Evolutionary conservation across 1,284 basidiomycete genomes (phyloP).

Genomic region (Blastosporella zonata): DNA sequence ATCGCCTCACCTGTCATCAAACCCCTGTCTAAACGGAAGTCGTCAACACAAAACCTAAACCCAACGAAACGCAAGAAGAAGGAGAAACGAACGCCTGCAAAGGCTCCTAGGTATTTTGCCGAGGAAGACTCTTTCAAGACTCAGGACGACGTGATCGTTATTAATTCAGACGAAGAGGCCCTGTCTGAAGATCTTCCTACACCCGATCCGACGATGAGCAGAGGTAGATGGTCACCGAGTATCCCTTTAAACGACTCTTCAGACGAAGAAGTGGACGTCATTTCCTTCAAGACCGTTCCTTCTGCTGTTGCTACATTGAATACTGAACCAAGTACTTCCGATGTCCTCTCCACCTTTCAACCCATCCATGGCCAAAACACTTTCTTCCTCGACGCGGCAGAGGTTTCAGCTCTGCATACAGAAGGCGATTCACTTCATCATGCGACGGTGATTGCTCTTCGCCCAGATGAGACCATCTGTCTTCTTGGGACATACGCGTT

Average conservation of each 20-base stretch:
- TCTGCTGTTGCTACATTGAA: slow-evolving; percentile 2
- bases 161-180: slow-evolving; percentile 34
- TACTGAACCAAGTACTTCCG: slow-evolving; percentile 14
- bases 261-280: slow-evolving; percentile 42
- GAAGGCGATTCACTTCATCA: slow-evolving; percentile 9
- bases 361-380: slow-evolving; percentile 43
- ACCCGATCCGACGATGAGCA: slow-evolving; percentile 15
- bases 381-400: slow-evolving; percentile 40
- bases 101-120: slow-evolving; percentile 32
- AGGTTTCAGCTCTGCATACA: slow-evolving; percentile 30
- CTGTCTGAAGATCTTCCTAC: slow-evolving; percentile 27
- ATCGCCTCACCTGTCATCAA: slow-evolving; percentile 15
- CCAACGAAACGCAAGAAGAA: slow-evolving; percentile 29
- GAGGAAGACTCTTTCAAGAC: slow-evolving; percentile 26
- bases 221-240: slow-evolving; percentile 54
- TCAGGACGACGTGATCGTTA: slow-evolving; percentile 37
- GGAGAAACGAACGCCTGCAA: slow-evolving; percentile 22
- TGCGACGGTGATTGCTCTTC: slow-evolving; percentile 41
- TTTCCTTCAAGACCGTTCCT: slow-evolving; percentile 13
- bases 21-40: slow-evolving; percentile 27
- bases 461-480: slow-evolving; percentile 46
- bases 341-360: slow-evolving; percentile 41
- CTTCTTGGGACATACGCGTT: slow-evolving; percentile 58
- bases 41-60: slow-evolving; percentile 23
- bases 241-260: slow-evolving; percentile 48